Conservation (phyloP, 306 rosid species). For the Castanospermum australe region DNA sequence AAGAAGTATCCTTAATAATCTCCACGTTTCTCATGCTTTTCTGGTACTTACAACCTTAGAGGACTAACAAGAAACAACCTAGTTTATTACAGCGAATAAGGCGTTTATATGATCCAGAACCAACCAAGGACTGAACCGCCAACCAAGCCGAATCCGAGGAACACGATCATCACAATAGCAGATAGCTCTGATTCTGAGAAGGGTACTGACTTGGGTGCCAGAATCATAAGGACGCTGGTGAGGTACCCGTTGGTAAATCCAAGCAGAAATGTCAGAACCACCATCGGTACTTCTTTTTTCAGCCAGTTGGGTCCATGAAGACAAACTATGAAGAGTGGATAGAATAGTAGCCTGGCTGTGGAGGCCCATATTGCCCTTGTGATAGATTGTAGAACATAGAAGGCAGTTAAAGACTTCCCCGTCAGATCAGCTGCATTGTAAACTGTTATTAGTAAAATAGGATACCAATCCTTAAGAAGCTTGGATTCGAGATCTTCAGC, state of each 20-base stretch:
- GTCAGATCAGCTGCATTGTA: slow-evolving; percentile 74
- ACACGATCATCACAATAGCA: slow-evolving; percentile 78
- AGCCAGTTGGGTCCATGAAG: slow-evolving; percentile 87
- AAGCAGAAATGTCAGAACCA: slow-evolving; percentile 70
- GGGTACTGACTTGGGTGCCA: slow-evolving; percentile 62
- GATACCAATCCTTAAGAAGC: slow-evolving; percentile 83
- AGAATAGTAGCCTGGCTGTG: slow-evolving; percentile 62
- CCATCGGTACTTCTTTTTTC: slow-evolving; percentile 64
- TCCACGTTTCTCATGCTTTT: background rate
- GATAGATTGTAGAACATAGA: slow-evolving; percentile 53
- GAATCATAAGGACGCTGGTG: slow-evolving; percentile 85
- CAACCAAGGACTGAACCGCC: slow-evolving; percentile 87
- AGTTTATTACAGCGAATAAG: background rate
- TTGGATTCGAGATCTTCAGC: slow-evolving; percentile 77
- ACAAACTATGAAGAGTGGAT: slow-evolving; percentile 79
- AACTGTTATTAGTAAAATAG: slow-evolving; percentile 74
- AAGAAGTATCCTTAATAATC: slow-evolving; percentile 12
- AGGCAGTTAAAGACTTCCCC: slow-evolving; percentile 81
- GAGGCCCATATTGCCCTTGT: slow-evolving; percentile 64
- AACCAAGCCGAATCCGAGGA: slow-evolving; percentile 84
- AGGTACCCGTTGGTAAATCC: slow-evolving; percentile 81
- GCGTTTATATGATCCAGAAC: slow-evolving; percentile 72
- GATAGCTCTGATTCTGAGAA: slow-evolving; percentile 67
- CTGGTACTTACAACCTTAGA: slow-evolving; percentile 3
- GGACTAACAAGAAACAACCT: slow-evolving; percentile 20